Base-by-base conservation (phyloP, 768 basidiomycete genomes). In the Dioszegia hungarica region DNA sequence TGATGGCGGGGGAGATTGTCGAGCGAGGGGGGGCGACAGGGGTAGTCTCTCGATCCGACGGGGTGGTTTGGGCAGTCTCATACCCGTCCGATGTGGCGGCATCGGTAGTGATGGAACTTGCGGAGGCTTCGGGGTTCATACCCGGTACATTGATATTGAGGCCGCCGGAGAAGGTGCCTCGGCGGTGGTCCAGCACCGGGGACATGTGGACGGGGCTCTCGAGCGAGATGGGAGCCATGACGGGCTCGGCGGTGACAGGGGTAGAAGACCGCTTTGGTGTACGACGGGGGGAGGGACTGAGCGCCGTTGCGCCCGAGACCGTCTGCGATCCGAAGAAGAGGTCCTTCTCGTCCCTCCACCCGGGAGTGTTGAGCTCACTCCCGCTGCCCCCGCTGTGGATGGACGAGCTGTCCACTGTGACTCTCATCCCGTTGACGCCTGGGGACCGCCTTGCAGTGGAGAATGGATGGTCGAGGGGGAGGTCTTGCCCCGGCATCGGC, bases 391-490 rank as follows among this genome's bases (percentile, higher is more conserved):
- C 44, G 28, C 44, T 46, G 25, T 31, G 24, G 11, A 37, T 47
- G 6, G 28, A 44, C 22, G 47, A 17, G 31, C 20, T 34, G 31
- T 33, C 31, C n/a, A 24, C 43, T 4, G 12, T 19, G 20, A 19
- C 5, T n/a, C 38, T 39, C 38, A 39, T 48, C 24, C 48, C 46
- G 4, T 41, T n/a, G n/a, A n/a, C n/a, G n/a, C n/a, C n/a, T n/a
- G n/a, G n/a, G n/a, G n/a, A n/a, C n/a, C n/a, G n/a, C n/a, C n/a
- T n/a, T n/a, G n/a, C 33, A 10, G 40, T 25, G 3, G 62, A 55
- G 41, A 64, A 64, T 0, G 62, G 62, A 34, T 64, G 62, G 36
- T 60, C 45, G 6, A 46, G 20, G 3, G 62, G 62, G 14, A 64
- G 41, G 43, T 37, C 28, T 24, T 33, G n/a, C n/a, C n/a, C 47